A percentile compares a stretch with the other conserved stretches of the same genome.
phyloP scores from a whole-genome alignment of 768 basidiomycete genomes.

The Suillus bovinus region DNA sequence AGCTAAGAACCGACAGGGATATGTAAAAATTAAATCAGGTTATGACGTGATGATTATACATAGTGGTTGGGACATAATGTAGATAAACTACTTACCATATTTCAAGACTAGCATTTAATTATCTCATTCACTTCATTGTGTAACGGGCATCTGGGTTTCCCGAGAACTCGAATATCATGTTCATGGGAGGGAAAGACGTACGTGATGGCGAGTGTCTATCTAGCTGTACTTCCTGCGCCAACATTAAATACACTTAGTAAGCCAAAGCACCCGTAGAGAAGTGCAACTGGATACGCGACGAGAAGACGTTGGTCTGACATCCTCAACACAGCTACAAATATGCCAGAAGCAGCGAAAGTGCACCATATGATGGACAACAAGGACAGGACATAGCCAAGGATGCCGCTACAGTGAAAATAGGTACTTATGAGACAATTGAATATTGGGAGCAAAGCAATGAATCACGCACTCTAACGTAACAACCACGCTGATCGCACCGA shows the following conservation, averaged over 20 bases:
- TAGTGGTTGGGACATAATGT: background rate
- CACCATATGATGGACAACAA: constrained; percentile 91
- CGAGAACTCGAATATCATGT: background rate
- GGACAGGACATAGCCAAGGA: constrained; percentile 84
- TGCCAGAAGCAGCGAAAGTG: constrained; percentile 92
- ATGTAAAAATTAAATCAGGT: constrained; percentile 21
- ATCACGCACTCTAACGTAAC: constrained; percentile 81
- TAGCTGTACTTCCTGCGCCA: constrained; percentile 35
- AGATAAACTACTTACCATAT: background rate
- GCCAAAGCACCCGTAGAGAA: constrained; percentile 94
- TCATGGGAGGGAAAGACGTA: constrained; percentile 10
- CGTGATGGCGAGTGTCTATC: constrained; percentile 22
- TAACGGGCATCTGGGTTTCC: constrained; percentile 10
- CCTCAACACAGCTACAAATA: constrained; percentile 92
- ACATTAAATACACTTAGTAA: constrained; percentile 88
- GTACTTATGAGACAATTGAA: background rate
- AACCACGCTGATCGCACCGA: constrained; percentile 86
- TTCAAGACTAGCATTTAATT: background rate
- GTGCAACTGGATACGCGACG: constrained; percentile 94
- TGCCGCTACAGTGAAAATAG: constrained; percentile 49
- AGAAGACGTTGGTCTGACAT: constrained; percentile 95
- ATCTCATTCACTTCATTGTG: background rate
- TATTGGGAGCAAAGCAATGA: constrained; percentile 15
- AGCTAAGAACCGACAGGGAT: constrained; percentile 45
- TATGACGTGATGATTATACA: constrained; percentile 6